Conservation (phyloP, 1,284 basidiomycete genomes). For the Melampsora medusae region DNA sequence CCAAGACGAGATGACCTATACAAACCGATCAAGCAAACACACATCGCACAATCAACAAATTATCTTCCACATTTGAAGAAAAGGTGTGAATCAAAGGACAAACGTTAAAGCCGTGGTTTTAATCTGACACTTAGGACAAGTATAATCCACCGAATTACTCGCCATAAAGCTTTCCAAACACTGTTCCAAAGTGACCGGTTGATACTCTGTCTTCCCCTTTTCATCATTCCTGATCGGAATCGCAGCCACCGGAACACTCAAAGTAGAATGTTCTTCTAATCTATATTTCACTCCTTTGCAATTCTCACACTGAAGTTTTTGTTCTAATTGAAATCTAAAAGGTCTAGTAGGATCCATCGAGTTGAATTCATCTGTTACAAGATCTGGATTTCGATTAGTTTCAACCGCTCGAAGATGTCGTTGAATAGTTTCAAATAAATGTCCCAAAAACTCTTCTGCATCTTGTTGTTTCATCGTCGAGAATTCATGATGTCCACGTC, state of each 20-base stretch:
- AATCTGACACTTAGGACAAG: slow-evolving; percentile 62
- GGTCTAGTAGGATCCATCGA: slow-evolving; percentile 64
- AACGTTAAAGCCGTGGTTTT: slow-evolving; percentile 31
- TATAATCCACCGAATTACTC: slow-evolving; percentile 67
- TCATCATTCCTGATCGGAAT: slow-evolving; percentile 56
- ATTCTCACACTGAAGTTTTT: slow-evolving; percentile 74
- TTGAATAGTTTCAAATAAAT: slow-evolving; percentile 68
- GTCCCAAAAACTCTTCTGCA: slow-evolving; percentile 87
- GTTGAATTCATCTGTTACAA: slow-evolving; percentile 56
- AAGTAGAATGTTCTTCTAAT: slow-evolving; percentile 71
- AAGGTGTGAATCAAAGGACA: slow-evolving; percentile 49
- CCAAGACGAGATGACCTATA: slow-evolving; percentile 71
- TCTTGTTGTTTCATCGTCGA: slow-evolving; percentile 97
- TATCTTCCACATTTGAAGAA: background rate
- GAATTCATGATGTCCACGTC: slow-evolving; percentile 90
- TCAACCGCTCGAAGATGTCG: slow-evolving; percentile 63
- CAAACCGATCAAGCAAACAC: slow-evolving; percentile 15
- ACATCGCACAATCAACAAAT: slow-evolving; percentile 4
- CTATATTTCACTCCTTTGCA: slow-evolving; percentile 88
- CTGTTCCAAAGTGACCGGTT: slow-evolving; percentile 66
- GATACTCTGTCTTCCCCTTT: slow-evolving; percentile 65
- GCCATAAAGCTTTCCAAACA: slow-evolving; percentile 70
- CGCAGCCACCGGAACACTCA: slow-evolving; percentile 77
- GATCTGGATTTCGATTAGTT: slow-evolving; percentile 53
- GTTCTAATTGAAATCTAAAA: slow-evolving; percentile 80